Evolutionary conservation across 768 basidiomycete genomes (phyloP), one percentile per base, ranked within the genome.

Genomic region (Phaeotremella fagi): DNA sequence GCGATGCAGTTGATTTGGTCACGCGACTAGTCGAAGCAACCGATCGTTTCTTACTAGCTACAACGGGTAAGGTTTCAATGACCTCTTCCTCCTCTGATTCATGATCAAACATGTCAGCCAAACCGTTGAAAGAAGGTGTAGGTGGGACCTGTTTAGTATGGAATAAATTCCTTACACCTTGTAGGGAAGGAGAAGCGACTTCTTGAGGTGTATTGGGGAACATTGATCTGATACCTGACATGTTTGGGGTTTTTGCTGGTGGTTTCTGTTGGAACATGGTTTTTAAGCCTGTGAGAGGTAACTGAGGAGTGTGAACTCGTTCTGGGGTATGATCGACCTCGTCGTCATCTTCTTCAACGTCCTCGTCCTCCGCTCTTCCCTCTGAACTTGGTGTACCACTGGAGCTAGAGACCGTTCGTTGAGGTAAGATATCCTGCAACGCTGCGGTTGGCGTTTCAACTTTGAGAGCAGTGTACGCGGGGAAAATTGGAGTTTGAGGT

Each of bases 81-180:
- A 5, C 22, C 26, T 24, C 24, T 25, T 52, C 15, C 9, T 25
- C 31, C 27, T 11, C 20, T 23, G 50, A 26, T 5, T 37, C 28
- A n/a, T 6, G 33, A 31, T 35, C 38, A 26, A 64, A 67, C 56
- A 70, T 54, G 3, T 53, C 42, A 29, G 48, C 52, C 33, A 74
- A 44, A 0, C 72, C 72, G 14, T 26, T 33, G 33, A 71, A 64
- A 3, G 36, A 41, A 14, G 71, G 69, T 11, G 69, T 71, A 9
- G 57, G 53, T 4, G 66, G 59, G 1, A 45, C 48, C 4, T 52
- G 36, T 9, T 50, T 45, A 1, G 49, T 31, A 22, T 53, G 48
- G 20, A 20, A 29, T 16, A 70, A 31, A 54, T 63, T 50, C 38
- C 48, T 55, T 18, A 71, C 37, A 22, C 66, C 66, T 7, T 37